Evolutionary conservation across 2,329 filamentous ascomycete species (phyloP), one percentile per base, ranked within the genome.

Genomic region (Ceratocystis colombiana): DNA sequence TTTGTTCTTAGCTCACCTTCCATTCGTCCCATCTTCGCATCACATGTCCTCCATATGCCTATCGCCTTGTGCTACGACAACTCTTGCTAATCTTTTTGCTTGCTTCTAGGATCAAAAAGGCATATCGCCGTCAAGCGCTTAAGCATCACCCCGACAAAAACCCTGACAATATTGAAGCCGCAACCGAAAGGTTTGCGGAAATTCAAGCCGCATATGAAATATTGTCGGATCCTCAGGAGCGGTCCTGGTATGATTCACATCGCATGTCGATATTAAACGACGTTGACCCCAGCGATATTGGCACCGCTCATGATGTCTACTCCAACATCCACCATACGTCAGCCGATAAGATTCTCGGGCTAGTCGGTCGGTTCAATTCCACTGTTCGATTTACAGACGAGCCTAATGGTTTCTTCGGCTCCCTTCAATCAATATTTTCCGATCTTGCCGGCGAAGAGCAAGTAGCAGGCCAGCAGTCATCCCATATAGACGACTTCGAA

Each of bases 231-330:
- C 86, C 91, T 10, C 93, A 99, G 74, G 94, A 99, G 75, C 85
- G 94, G 71, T 88, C 92, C 41, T 99, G 94, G 94, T 99, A 99
- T 77, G 93, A 99, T 76, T 91, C 91, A 2, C 94, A 99, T 73
- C 87, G 90, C 68, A 87, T 91, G 71, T 86, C 88, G 63, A 95
- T 97, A 69, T 78, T 97, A 69, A 82, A 83, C 37, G 88, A 87
- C 48, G 80, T 83, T 67, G 83, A 85, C 65, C 70, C 73, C 41
- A 74, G 75, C 33, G 76, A 75, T 33, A 75, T 74, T 46, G 77
- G 76, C 22, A 76, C 77, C 61, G 80, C 79, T 45, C 79, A 83
- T 65, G 85, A 84, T 70, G 85, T 87, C 57, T 82, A 79, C 70
- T 76, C 87, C 70, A 87, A 90, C 73, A 82, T 90, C 69, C 84